Base-by-base conservation (phyloP, 257 asterid genomes). In the Haberlea rhodopensis region DNA sequence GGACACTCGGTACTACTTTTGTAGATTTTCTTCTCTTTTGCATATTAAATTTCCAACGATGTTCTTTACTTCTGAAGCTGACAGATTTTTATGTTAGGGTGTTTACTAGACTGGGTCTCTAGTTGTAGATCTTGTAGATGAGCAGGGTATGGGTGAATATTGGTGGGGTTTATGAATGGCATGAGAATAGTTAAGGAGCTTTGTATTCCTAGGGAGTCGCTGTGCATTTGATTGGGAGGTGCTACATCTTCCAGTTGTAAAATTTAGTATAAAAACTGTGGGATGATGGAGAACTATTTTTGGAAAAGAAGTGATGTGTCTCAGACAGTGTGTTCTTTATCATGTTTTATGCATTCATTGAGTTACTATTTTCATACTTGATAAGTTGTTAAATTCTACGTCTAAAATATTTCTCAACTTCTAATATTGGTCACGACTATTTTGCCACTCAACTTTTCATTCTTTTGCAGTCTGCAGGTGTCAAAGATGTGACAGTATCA, bases 1-100 rank as follows among this genome's bases (percentile, higher is more conserved):
- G 23, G 53, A 18, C 48, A 19, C 56, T 16, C 62, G 5, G 8
- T 70, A 54, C 43, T 51, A 55, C 25, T 34, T 60, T 22, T 34
- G 31, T 67, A 62, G 21, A 19, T 53, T 32, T 37, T 60, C 37
- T 48, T 53, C 63, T 34, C 16, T 5, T n/a, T 34, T 8, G 4
- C 15, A 34, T 34, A 8, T 9, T 34, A 34, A 34, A 4, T 34
- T 34, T 34, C 43, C 9, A 34, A 8, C 9, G 9, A 8, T 34
- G 15, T 43, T 43, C 2, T 13, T 43, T 43, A 43, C 51, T 15
- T 43, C 8, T 43, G 51, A 43, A 43, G 19, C 19, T 43, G 8
- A 43, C 20, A 5, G 51, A 43, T 43, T 43, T 16, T 43, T 43
- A 4, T 43, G 19, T 43, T 16, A 16, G 51, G 16, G 51, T 3